phyloP scores from a whole-genome alignment of 495 filamentous ascomycete species.

The Collariella sp. region DNA sequence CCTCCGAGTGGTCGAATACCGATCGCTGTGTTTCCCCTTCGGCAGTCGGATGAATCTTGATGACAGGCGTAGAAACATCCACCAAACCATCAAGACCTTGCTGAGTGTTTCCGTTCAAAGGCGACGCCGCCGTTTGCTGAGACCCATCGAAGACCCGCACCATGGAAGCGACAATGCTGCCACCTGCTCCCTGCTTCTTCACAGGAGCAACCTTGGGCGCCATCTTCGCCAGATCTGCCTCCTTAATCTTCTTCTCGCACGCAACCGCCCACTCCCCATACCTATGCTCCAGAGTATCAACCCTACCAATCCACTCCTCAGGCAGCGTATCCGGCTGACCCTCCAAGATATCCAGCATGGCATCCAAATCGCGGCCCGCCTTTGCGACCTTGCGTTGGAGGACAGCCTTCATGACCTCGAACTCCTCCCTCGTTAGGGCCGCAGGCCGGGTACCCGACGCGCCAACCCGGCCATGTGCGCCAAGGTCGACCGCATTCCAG shows the following conservation, averaged over 20 bases:
- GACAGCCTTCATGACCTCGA: constrained; percentile 52
- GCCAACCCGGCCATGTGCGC: constrained; percentile 1
- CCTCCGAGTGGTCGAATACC: not conserved
- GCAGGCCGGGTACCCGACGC: constrained; percentile 14
- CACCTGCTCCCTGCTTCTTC: not conserved
- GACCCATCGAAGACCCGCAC: not conserved
- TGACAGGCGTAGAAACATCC: constrained; percentile 2
- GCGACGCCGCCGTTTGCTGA: not conserved
- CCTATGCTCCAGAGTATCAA: constrained; percentile 73
- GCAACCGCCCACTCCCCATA: constrained; percentile 65
- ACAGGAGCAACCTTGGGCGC: not conserved
- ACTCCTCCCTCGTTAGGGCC: constrained; percentile 41
- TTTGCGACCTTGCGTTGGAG: constrained; percentile 61
- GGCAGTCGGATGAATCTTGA: constrained; percentile 15
- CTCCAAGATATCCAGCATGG: constrained; percentile 76
- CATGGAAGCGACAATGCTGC: not conserved
- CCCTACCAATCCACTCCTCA: constrained; percentile 74
- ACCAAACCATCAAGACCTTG: not conserved
- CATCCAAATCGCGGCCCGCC: constrained; percentile 67
- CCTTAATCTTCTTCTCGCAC: constrained; percentile 33
- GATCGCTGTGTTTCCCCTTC: constrained; percentile 6
- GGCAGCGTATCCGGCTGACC: constrained; percentile 75
- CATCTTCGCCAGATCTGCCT: constrained; percentile 24
- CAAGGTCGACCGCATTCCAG: constrained; percentile 48
- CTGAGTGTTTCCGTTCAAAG: not conserved